Percentiles rank a stretch among this genome's conserved stretches.
phyloP scores from a whole-genome alignment of 148 eudicot genomes.

The Polygonum maritimum region DNA sequence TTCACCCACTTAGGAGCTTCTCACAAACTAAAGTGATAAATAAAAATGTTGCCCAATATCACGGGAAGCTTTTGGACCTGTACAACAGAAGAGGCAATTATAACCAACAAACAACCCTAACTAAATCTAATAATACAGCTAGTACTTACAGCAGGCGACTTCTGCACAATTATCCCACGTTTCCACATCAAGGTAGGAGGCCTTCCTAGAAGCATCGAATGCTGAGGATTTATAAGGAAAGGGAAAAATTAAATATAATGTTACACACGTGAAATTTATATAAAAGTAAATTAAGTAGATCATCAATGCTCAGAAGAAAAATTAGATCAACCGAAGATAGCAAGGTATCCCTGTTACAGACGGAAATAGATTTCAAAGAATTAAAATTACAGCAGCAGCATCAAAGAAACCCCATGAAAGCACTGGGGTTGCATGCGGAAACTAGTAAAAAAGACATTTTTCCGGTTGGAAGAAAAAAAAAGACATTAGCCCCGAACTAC shows the following conservation, averaged over 20 bases:
- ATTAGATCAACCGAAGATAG: not conserved
- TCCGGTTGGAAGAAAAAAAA: not conserved
- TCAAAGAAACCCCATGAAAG: not conserved
- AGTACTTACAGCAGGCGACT: constrained; percentile 52
- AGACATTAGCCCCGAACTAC: not conserved
- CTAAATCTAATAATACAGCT: not conserved
- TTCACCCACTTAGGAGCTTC: not conserved
- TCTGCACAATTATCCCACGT: constrained; percentile 63
- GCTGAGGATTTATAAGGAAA: constrained; percentile 36
- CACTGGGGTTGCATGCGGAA: not conserved
- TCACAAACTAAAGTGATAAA: not conserved
- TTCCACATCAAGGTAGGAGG: constrained; percentile 64
- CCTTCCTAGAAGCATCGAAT: constrained; percentile 64
- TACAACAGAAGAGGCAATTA: not conserved
- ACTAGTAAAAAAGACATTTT: not conserved
- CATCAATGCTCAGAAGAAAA: not conserved
- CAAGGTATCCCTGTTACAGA: not conserved
- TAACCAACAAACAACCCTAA: not conserved
- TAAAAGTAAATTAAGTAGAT: not conserved
- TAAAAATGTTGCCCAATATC: not conserved
- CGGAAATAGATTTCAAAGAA: not conserved
- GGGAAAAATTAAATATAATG: not conserved
- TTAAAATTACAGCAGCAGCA: not conserved
- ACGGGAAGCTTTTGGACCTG: not conserved
- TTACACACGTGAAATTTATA: not conserved